Base-by-base conservation (phyloP, 805 yeast genomes). In the Cyberlindnera saturnus region DNA sequence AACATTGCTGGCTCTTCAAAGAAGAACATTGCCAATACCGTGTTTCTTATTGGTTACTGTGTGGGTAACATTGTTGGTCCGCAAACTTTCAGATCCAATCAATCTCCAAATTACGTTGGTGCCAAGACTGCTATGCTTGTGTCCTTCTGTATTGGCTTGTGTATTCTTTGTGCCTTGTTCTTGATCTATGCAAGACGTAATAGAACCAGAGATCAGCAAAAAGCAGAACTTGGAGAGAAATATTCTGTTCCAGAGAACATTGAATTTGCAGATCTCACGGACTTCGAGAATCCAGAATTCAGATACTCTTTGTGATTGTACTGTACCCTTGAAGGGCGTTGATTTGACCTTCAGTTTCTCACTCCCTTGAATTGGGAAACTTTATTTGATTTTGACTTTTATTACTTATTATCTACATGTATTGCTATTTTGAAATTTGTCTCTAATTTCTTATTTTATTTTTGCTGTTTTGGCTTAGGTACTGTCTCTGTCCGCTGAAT, bases 1-100 rank as follows among this genome's bases (percentile, higher is more conserved):
- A 72, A 84, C 59, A 71, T 81, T 35, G 80, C 89, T 1, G 93
- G 93, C 6, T 75, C 77, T 46, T 81, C 90, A 15, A 86, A 86
- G 61, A 79, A 82, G 52, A 70, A 79, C 51, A 69, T 77, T 6
- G 70, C 77, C 26, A 75, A 77, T 43, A 81, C 82, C 6, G 59
- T 79, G 17, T 73, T 73, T 36, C 69, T 83, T 59, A 69, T 82
- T 43, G 82, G 79, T 6, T 85, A 81, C 57, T 77, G 85, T 35
- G 74, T 77, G 38, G 86, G 87, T 14, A 79, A 82, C 59, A 65
- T 83, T 30, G 73, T 81, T 43, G 91, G 90, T 2, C 89, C 93
- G 4, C 88, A 82, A 59, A 70, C 84, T 17, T 85, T 84, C 64
- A 70, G 67, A 47, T 63, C 73, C 0, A 49, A 59, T 6, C 76